Conservation (phyloP, 2,329 filamentous ascomycete genomes). For the Fusarium sp. region DNA sequence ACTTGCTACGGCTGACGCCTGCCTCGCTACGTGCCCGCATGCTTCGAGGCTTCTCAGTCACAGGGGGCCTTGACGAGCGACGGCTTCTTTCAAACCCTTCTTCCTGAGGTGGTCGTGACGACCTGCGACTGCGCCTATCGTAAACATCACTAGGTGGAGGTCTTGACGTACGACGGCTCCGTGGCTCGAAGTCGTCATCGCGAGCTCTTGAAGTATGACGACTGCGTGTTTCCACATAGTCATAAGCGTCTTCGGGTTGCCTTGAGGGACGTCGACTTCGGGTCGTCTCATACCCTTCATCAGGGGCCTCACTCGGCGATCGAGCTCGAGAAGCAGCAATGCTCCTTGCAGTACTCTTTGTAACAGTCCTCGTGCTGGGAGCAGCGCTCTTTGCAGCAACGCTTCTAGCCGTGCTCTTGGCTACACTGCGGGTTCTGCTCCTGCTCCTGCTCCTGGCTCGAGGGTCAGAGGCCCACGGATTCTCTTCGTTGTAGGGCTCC, state of each 20-base stretch:
- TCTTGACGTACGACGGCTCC: constrained; percentile 34
- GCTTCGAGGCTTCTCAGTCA: constrained; percentile 43
- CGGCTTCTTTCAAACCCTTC: constrained; percentile 55
- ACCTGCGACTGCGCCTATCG: constrained; percentile 56
- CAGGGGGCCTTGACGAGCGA: constrained; percentile 52
- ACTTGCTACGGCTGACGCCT: constrained; percentile 31
- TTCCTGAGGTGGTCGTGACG: constrained; percentile 50
- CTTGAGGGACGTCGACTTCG: constrained; percentile 56
- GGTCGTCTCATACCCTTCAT: constrained; percentile 50
- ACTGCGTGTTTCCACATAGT: constrained; percentile 38
- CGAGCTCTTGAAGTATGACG: constrained; percentile 32
- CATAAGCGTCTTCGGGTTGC: constrained; percentile 41
- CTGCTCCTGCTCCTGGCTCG: constrained; percentile 37
- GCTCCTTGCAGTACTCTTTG: constrained; percentile 41
- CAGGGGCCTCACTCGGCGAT: constrained; percentile 47
- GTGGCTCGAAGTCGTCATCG: constrained; percentile 32
- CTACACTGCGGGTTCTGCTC: constrained; percentile 32
- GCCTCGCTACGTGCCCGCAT: constrained; percentile 57
- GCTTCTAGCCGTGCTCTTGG: constrained; percentile 33
- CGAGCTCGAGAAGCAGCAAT: constrained; percentile 34
- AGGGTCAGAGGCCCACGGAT: constrained; percentile 21
- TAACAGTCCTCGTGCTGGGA: constrained; percentile 33
- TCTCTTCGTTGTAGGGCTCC: constrained; percentile 36
- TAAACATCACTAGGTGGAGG: constrained; percentile 42
- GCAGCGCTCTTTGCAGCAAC: constrained; percentile 32